These are phyloP conservation scores for Coemansia sp. DNA, from an alignment of 192 early-diverging fungal species.

Conservation along the genomic window DNA sequence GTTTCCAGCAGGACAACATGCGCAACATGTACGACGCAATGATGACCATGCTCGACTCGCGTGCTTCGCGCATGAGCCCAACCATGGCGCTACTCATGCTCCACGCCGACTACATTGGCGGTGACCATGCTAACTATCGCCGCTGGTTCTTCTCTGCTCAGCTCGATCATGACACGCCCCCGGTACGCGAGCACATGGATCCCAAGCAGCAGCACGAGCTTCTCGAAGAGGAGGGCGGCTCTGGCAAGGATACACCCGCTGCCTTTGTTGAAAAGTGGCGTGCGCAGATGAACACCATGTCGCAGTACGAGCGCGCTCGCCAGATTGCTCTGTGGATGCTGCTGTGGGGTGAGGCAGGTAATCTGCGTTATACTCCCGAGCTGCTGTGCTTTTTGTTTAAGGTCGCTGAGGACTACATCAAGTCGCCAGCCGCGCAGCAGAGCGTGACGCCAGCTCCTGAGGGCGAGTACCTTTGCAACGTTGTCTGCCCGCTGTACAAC, in stretches of 20 bases:
- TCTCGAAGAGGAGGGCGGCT: slow-evolving; percentile 43
- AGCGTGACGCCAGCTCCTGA: slow-evolving; percentile 55
- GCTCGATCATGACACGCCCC: slow-evolving; percentile 58
- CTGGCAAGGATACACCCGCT: slow-evolving; percentile 42
- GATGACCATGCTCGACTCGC: slow-evolving; percentile 77
- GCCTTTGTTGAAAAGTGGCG: slow-evolving; percentile 67
- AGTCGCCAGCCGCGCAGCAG: slow-evolving; percentile 57
- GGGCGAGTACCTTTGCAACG: slow-evolving; percentile 66
- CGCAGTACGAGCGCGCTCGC: slow-evolving; percentile 65
- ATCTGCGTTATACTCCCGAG: slow-evolving; percentile 71
- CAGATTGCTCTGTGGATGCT: slow-evolving; percentile 74
- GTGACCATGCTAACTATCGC: slow-evolving; percentile 76
- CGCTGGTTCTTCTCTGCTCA: slow-evolving; percentile 81
- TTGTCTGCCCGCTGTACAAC: slow-evolving; percentile 69
- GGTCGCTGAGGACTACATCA: slow-evolving; percentile 56
- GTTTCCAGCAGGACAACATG: slow-evolving; percentile 75
- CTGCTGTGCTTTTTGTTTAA: slow-evolving; percentile 79
- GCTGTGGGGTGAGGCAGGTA: slow-evolving; percentile 78
- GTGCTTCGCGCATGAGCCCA: slow-evolving; percentile 70
- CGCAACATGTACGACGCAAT: slow-evolving; percentile 73
- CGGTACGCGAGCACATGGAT: slow-evolving; percentile 51
- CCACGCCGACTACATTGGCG: slow-evolving; percentile 79
- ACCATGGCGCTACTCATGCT: slow-evolving; percentile 67
- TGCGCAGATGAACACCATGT: slow-evolving; percentile 65
- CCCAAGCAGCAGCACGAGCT: slow-evolving; percentile 52